Evolutionary conservation across 1,284 basidiomycete genomes (phyloP).

Genomic region (Rhizopogon hawkerae): DNA sequence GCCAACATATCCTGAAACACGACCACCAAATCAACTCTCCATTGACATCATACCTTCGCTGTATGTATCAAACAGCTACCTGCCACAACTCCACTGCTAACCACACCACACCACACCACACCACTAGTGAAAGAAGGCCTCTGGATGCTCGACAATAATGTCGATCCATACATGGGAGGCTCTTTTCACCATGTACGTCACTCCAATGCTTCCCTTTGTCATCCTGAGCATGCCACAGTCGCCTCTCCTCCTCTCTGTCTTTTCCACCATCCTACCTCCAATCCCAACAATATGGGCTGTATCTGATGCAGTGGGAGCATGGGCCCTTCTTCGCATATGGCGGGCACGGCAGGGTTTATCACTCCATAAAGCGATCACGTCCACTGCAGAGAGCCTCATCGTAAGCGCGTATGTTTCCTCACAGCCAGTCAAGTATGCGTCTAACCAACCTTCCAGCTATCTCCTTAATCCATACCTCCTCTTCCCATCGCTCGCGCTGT

Average conservation of each 20-base stretch:
- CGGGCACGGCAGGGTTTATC: constrained; percentile 41
- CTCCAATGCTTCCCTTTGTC: constrained; percentile 17
- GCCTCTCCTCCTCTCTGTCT: constrained; percentile 71
- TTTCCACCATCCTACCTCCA: constrained; percentile 57
- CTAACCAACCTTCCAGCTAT: constrained; percentile 43
- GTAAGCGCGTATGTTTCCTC: constrained; percentile 1
- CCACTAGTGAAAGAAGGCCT: constrained; percentile 77
- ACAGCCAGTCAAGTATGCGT: constrained; percentile 3
- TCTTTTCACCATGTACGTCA: constrained; percentile 68
- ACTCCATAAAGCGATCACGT: constrained; percentile 35
- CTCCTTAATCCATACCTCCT: constrained; percentile 85
- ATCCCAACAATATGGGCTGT: constrained; percentile 64
- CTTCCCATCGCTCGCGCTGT: constrained; percentile 70
- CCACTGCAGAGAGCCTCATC: constrained; percentile 1
- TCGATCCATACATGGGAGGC: constrained; percentile 82
- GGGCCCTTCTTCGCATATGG: constrained; percentile 63
- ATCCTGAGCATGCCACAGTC: constrained; percentile 43
- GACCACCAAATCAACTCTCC: constrained; percentile 78
- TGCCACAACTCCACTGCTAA: neutral
- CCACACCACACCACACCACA: neutral
- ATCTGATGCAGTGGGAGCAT: constrained; percentile 59
- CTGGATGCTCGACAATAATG: constrained; percentile 61
- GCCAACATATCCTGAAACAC: constrained; percentile 36
- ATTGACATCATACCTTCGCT: constrained; percentile 61
- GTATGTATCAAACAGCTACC: constrained; percentile 25